Percentiles rank a stretch among this genome's conserved stretches.
Conservation (phyloP, 2,329 filamentous ascomycete genomes). For the Calonectria pauciramosa region DNA sequence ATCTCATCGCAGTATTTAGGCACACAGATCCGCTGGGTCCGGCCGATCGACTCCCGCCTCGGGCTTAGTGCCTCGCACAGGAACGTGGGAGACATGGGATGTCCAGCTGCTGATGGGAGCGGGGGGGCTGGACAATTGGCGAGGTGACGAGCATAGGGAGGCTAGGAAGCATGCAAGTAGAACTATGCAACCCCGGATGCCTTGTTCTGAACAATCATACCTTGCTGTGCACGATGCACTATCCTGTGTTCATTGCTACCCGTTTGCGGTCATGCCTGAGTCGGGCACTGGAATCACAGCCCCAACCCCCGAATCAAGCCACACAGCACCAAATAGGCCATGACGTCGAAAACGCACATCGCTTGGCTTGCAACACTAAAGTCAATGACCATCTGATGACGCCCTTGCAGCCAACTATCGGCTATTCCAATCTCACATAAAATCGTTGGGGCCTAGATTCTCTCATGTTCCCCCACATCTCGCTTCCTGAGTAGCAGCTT, state of each 20-base stretch:
- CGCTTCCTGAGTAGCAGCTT: not conserved
- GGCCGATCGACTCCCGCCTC: conserved; percentile 29
- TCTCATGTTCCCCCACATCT: not conserved
- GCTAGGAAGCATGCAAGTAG: not conserved
- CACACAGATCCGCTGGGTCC: conserved; percentile 22
- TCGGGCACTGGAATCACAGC: not conserved
- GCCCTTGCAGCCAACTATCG: not conserved
- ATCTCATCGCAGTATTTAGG: conserved; percentile 3
- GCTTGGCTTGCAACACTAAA: not conserved
- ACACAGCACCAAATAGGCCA: not conserved
- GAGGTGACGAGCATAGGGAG: conserved; percentile 1
- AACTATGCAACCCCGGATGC: not conserved
- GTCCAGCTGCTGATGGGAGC: conserved; percentile 1
- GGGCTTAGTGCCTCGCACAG: conserved; percentile 23
- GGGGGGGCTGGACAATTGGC: conserved; percentile 1
- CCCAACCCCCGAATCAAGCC: not conserved
- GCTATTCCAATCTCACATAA: not conserved
- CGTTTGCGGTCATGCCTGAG: conserved; percentile 12
- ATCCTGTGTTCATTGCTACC: not conserved
- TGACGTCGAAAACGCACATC: not conserved
- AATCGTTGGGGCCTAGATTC: not conserved
- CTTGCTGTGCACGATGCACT: not conserved
- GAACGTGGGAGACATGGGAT: conserved; percentile 25
- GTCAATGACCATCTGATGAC: conserved; percentile 6
- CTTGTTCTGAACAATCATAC: not conserved